phyloP scores from a whole-genome alignment of 176 grass and related monocot species.

The Musa beccarii region DNA sequence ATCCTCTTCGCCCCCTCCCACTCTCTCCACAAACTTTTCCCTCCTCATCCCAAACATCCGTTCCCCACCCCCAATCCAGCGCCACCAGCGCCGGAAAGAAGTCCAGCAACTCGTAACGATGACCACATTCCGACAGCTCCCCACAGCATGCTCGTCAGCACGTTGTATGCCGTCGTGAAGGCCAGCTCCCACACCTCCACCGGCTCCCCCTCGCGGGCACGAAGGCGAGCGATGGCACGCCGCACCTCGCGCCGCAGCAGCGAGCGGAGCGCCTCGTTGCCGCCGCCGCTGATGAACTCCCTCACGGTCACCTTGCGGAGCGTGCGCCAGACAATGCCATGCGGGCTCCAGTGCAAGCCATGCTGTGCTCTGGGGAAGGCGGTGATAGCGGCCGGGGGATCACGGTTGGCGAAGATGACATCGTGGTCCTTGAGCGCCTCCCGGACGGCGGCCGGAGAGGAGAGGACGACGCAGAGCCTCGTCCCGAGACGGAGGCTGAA shows the following conservation, averaged over 20 bases:
- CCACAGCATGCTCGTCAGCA: too few species aligned
- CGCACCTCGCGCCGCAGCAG: constrained; percentile 30
- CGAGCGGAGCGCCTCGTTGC: constrained; percentile 35
- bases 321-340: background rate
- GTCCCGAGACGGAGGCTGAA: constrained; percentile 60
- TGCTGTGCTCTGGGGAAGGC: constrained; percentile 11
- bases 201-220: background rate
- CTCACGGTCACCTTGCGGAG: constrained; percentile 17
- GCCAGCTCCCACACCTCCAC: constrained; percentile 29
- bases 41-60: too few species aligned
- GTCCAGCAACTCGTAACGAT: too few species aligned
- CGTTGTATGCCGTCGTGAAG: constrained; percentile 38
- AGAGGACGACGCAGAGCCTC: constrained; percentile 50
- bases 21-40: background rate
- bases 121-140: too few species aligned
- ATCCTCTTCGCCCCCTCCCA: background rate
- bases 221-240: constrained; percentile 15
- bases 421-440: constrained; percentile 47
- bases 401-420: constrained; percentile 40
- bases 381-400: constrained; percentile 25
- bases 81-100: constrained; percentile 40
- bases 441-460: constrained; percentile 31
- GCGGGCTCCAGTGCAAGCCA: background rate
- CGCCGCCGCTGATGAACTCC: constrained; percentile 41
- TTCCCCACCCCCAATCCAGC: constrained; percentile 26